Evolutionary conservation across 31 red algal genomes (phyloP), one percentile per base, ranked within the genome.

Genomic region (Endocladia muricata): DNA sequence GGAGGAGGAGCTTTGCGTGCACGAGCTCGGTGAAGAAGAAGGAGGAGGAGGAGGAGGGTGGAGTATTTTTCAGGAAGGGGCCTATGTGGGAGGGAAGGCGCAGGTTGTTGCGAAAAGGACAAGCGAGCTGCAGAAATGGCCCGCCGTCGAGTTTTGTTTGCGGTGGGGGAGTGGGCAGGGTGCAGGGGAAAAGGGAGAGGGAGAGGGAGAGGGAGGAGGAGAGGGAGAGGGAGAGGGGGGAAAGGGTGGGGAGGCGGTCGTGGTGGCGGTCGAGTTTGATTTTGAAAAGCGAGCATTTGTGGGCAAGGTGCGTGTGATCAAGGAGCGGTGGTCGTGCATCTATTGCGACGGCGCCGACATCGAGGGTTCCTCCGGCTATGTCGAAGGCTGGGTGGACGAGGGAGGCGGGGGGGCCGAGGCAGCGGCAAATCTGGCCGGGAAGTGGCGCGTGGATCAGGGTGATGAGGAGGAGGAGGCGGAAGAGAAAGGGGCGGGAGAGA

Each of bases 331-430:
- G 55, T 62, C 66, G 4, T 88, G 84, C 47, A 49, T 65, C 9
- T 88, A 88, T 57, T 88, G 84, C 37, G 84, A 88, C 66, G 84
- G 84, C 9, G 84, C 75, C 1, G 76, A 88, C 39, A 71, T 88
- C 32, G 84, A 80, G 34, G 84, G 84, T 36, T 80, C 75, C 5
- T 79, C 73, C 1, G 84, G 84, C 0, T 88, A 62, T 71, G 67
- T 79, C 2, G 76, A 88, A 42, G 84, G 84, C 1, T 88, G 84
- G 84, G 74, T 66, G 4, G 9, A 3, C 2, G 68, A 78, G 2
- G 52, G 0, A 15, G 28, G 32, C 7, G 5, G 21, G 61, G 11
- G 31, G 2, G 21, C 59, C 1, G 49, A 34, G 3, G 26, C 21
- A 30, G 21, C 59, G 5, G 40, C 13, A 2, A 63, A 77, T 2